A percentile compares a stretch with the other conserved stretches of the same genome.
phyloP scores from a whole-genome alignment of 129 eudicot species.

The Tagetes erecta region DNA sequence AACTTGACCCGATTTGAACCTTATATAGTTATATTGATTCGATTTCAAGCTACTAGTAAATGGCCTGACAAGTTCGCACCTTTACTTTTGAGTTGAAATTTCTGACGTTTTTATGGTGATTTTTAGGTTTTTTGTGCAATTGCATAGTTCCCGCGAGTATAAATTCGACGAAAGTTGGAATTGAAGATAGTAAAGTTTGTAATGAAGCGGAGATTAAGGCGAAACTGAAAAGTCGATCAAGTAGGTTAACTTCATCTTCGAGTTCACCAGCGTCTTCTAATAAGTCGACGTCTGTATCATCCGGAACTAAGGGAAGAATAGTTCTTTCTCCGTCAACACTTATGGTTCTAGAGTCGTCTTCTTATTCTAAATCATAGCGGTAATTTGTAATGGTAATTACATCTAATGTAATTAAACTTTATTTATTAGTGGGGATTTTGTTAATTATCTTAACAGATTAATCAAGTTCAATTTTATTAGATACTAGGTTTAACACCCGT shows the following conservation, averaged over 20 bases:
- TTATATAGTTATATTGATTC: too few relatives aligned
- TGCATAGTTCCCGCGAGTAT: constrained; percentile 74
- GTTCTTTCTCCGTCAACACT: constrained; percentile 35
- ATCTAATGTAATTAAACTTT: not conserved
- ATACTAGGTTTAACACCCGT: too few relatives aligned
- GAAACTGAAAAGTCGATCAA: constrained; percentile 43
- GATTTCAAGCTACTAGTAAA: too few relatives aligned
- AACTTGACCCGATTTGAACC: too few relatives aligned
- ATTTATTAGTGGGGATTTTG: constrained; percentile 12
- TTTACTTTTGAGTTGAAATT: not conserved
- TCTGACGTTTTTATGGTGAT: constrained; percentile 8
- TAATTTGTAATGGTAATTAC: constrained; percentile 16
- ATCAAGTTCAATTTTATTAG: not conserved
- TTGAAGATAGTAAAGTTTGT: constrained; percentile 46
- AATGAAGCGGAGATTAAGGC: constrained; percentile 50
- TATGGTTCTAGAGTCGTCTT: constrained; percentile 33
- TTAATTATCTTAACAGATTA: not conserved
- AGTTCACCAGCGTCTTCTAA: constrained; percentile 41
- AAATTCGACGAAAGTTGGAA: constrained; percentile 60
- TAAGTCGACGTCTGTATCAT: constrained; percentile 43
- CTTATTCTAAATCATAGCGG: constrained; percentile 17
- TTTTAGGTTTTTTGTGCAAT: constrained; percentile 63
- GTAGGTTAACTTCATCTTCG: constrained; percentile 49
- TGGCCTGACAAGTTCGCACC: too few relatives aligned
- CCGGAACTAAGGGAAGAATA: constrained; percentile 31